Conservation (phyloP, 495 filamentous ascomycete genomes). For the Elasticomyces elasticus region DNA sequence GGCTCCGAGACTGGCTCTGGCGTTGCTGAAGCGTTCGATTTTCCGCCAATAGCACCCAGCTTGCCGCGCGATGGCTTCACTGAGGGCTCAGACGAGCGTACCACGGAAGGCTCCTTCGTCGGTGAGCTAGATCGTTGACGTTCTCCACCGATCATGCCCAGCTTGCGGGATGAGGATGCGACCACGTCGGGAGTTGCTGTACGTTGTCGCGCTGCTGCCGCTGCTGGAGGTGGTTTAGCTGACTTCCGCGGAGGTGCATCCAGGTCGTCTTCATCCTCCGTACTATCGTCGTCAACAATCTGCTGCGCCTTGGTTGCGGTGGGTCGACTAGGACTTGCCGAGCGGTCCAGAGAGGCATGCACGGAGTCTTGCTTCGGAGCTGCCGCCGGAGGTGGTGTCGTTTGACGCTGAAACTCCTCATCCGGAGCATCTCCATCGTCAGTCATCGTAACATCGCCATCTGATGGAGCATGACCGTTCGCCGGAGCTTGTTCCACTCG, state of each 20-base stretch:
- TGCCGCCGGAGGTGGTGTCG: constrained; percentile 4
- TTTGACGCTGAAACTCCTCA: constrained; percentile 15
- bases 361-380: neutral
- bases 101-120: neutral
- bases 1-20: neutral
- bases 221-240: neutral
- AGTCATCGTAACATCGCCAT: neutral
- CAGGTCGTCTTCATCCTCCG: constrained; percentile 23
- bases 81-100: neutral
- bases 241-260: constrained; percentile 6
- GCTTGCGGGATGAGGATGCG: neutral
- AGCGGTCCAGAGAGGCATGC: neutral
- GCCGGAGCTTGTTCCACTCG: neutral
- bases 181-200: neutral
- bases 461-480: neutral
- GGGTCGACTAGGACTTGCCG: neutral
- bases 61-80: neutral
- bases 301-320: neutral
- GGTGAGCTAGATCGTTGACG: neutral
- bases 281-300: constrained; percentile 12
- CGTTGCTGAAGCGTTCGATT: neutral
- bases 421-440: neutral
- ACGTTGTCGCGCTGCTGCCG: neutral
- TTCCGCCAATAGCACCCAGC: constrained; percentile 23
- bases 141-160: neutral